Evolutionary conservation across 768 basidiomycete genomes (phyloP), one percentile per base, ranked within the genome.

Genomic region (Mycena sanguinolenta): DNA sequence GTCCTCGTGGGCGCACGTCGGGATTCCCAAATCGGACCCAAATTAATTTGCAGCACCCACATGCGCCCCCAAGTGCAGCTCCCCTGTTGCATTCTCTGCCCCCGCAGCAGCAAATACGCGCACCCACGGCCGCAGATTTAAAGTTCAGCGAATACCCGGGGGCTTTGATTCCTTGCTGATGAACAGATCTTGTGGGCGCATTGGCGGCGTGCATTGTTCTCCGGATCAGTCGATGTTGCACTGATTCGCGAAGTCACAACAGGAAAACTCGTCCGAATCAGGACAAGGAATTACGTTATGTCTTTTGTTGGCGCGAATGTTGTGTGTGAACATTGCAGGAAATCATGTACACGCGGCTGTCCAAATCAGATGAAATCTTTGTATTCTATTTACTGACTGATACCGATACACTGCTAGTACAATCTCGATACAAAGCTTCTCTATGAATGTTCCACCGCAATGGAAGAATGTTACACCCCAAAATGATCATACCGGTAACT

Each of bases 401-500:
- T 66, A 65, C 63, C 42, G 63, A 72, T 69, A 68, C 55, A 58
- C 25, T 30, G 57, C 25, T 52, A 38, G 42, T 63, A 57, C 52
- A 63, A 58, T 39, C 50, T 42, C 28, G n/a, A 62, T 58, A 69
- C 62, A 63, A 60, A 59, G 58, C 32, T 36, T 62, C 55, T 63
- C 63, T 67, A 71, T 67, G 59, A 60, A 67, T 61, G 58, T 59
- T 53, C 27, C 39, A 49, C 10, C 44, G 32, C 7, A 7, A 30
- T 36, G 9, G 27, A 61, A 57, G 42, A 28, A 62, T 1, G 62
- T 61, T 63, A 70, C 52, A 58, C 55, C 39, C 72, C 72, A 38
- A 63, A 70, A 25, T 73, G 68, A 57, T 73, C 72, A 64, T 27
- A 73, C 49, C 38, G 72, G 61, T 73, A 73, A 12, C 44, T 30